These are phyloP conservation scores for Penicillium sp. DNA, from an alignment of 2,329 filamentous ascomycete genomes.

Conservation along the genomic window DNA sequence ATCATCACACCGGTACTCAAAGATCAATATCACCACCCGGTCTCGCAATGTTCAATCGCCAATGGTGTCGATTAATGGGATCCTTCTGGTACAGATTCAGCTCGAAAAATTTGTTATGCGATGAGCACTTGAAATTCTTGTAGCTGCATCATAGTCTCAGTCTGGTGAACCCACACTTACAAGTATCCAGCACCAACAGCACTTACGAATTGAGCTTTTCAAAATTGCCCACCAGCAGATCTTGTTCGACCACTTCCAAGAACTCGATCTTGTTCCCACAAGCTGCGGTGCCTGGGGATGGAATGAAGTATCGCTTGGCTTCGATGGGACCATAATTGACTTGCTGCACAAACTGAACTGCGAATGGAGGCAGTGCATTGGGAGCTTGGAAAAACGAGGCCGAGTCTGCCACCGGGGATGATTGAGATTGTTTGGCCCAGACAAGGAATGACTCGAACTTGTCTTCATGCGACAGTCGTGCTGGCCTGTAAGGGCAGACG, in stretches of 20 bases:
- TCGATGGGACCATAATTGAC: conserved; percentile 48
- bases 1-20: too few relatives aligned
- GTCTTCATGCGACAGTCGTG: conserved; percentile 1
- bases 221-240: conserved; percentile 8
- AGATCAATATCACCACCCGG: conserved; percentile 42
- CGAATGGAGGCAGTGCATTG: conserved; percentile 18
- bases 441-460: conserved; percentile 2
- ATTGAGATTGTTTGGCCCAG: conserved; percentile 4
- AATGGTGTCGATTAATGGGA: conserved; percentile 47
- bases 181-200: conserved; percentile 18
- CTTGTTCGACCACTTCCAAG: conserved; percentile 8
- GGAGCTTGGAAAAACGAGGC: conserved; percentile 3
- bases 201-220: conserved; percentile 11
- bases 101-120: conserved; percentile 51
- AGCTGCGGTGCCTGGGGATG: conserved; percentile 3
- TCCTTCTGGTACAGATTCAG: conserved; percentile 51
- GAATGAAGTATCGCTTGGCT: conserved; percentile 45
- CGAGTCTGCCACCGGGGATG: background rate
- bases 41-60: conserved; percentile 45
- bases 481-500: conserved; percentile 1
- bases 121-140: conserved; percentile 49
- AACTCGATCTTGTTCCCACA: conserved; percentile 18
- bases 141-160: too few relatives aligned
- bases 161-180: too few relatives aligned
- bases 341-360: conserved; percentile 46